Base-by-base conservation (phyloP, 345 rosid genomes). In the Firmiana major region DNA sequence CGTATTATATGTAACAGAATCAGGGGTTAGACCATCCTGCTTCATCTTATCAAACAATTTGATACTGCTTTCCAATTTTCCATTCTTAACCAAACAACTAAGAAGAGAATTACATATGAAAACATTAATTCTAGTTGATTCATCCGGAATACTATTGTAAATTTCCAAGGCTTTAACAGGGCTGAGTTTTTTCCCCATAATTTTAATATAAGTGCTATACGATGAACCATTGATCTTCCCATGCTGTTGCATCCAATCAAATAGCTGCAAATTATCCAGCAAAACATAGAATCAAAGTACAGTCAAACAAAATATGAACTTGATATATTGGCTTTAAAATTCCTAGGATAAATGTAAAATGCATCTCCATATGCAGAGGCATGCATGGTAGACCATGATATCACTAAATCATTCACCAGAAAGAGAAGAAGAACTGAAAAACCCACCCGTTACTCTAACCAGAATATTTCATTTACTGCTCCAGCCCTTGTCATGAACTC, bases 31-130 rank as follows among this genome's bases (percentile, higher is more conserved):
- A 54, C 99, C 99, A 84, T 79, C 79, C 34, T 78, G 93, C 96
- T 93, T 93, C 99, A 92, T 95, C 85, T 95, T 84, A 84, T 87
- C 88, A 86, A 95, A 95, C 85, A 90, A 74, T 75, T 86, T 88
- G 76, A 92, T 71, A 83, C 92, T 77, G 68, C 84, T 84, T 46
- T 91, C 85, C 40, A 89, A 82, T 84, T 88, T 95, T 54, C 93
- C 92, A 85, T 85, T 92, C 87, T 79, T 91, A 54, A 90, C 88
- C 55, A 95, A 80, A 85, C 94, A 91, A 83, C 89, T 86, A 78
- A 95, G 96, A 66, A 90, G 67, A 48, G 98, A 89, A 84, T 95
- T 95, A 78, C 99, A 92, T 76, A 92, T 84, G 77, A 77, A 92
- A 82, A 89, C 94, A 85, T 93, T 95, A 72, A 48, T 67, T 86